Evolutionary conservation across 2,329 filamentous ascomycete genomes (phyloP).

Genomic region (Pseudogymnoascus sp.): DNA sequence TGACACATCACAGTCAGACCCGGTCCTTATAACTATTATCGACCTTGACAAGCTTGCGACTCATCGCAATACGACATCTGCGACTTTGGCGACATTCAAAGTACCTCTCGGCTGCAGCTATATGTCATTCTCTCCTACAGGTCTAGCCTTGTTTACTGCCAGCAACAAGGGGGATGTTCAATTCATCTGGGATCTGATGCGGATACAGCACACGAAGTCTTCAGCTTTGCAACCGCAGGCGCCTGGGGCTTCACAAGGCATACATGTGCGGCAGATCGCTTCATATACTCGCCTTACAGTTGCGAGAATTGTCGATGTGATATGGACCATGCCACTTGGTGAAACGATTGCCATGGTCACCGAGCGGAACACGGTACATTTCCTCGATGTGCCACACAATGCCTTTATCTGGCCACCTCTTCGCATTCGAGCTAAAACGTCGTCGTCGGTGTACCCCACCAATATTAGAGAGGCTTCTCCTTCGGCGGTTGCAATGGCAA

Average conservation of each 20-base stretch:
- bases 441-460: neutral
- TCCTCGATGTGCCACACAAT: slow-evolving; percentile 76
- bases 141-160: slow-evolving; percentile 67
- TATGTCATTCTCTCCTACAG: slow-evolving; percentile 68
- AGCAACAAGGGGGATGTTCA: slow-evolving; percentile 80
- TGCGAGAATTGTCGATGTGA: slow-evolving; percentile 81
- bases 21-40: slow-evolving; percentile 66
- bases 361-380: slow-evolving; percentile 88
- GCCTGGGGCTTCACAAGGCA: slow-evolving; percentile 31
- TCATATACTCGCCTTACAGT: slow-evolving; percentile 88
- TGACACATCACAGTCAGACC: slow-evolving; percentile 49
- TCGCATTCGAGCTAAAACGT: slow-evolving; percentile 36
- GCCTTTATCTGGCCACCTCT: slow-evolving; percentile 84
- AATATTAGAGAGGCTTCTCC: slow-evolving; percentile 35
- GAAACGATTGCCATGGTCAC: slow-evolving; percentile 85
- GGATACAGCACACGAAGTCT: slow-evolving; percentile 54
- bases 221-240: slow-evolving; percentile 48
- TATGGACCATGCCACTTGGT: slow-evolving; percentile 75
- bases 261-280: slow-evolving; percentile 72
- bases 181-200: slow-evolving; percentile 72
- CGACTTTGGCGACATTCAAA: slow-evolving; percentile 62
- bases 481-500: slow-evolving; percentile 34
- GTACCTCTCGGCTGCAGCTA: slow-evolving; percentile 72
- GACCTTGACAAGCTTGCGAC: slow-evolving; percentile 56
- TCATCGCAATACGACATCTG: slow-evolving; percentile 38